A percentile compares a stretch with the other conserved stretches of the same genome.
Conservation (phyloP, 176 grass and related monocot genomes). For the Canna indica region DNA sequence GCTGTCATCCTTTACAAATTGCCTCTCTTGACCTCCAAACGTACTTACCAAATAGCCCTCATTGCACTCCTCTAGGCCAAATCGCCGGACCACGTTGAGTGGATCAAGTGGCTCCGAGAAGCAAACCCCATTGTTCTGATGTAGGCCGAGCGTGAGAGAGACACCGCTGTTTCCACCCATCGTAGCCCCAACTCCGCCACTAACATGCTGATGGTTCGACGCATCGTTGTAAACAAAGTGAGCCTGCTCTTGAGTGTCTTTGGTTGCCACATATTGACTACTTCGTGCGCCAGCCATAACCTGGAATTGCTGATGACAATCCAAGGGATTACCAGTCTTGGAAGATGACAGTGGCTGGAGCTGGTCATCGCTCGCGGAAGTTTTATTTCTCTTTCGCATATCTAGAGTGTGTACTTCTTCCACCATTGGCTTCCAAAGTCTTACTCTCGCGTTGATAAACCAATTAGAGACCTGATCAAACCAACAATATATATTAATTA, state of each 20-base stretch:
- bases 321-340: slow-evolving; percentile 29
- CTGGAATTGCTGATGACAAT: slow-evolving; percentile 29
- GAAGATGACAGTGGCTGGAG: slow-evolving; percentile 31
- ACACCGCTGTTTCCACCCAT: slow-evolving; percentile 30
- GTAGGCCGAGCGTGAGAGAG: slow-evolving; percentile 84
- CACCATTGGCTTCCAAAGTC: slow-evolving; percentile 98
- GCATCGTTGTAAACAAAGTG: slow-evolving; percentile 44
- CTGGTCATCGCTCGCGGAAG: slow-evolving; percentile 20
- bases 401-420: slow-evolving; percentile 95
- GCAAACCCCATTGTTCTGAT: slow-evolving; percentile 63
- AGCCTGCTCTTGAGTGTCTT: slow-evolving; percentile 35
- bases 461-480: slow-evolving; percentile 73
- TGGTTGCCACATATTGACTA: slow-evolving; percentile 29
- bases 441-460: slow-evolving; percentile 97
- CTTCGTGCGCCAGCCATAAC: slow-evolving; percentile 32
- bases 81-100: slow-evolving; percentile 57
- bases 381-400: slow-evolving; percentile 53
- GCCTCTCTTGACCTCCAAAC: slow-evolving; percentile 53
- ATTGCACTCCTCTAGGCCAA: slow-evolving; percentile 70
- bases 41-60: slow-evolving; percentile 60
- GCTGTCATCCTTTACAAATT: slow-evolving; percentile 69
- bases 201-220: slow-evolving; percentile 35
- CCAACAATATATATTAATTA: not conserved
- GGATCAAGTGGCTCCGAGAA: slow-evolving; percentile 40
- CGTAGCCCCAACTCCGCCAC: not conserved